Evolutionary conservation across 805 yeast genomes (phyloP).

Genomic region (Diddensiella transvaalensis): DNA sequence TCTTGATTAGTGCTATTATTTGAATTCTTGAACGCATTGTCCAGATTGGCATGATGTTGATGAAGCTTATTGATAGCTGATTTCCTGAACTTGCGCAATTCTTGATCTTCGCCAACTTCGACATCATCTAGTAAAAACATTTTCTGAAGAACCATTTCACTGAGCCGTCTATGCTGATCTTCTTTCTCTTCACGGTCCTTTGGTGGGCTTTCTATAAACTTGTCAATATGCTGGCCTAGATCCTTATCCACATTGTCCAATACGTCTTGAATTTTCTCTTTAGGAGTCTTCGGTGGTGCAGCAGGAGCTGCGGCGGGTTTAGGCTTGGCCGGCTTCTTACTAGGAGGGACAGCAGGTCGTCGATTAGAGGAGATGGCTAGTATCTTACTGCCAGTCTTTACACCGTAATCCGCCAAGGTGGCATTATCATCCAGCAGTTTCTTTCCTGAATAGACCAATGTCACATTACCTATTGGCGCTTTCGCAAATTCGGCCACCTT

Average conservation of each 20-base stretch:
- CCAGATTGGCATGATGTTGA: conserved; percentile 29
- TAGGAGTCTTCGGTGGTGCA: conserved; percentile 21
- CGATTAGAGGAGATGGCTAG: conserved; percentile 20
- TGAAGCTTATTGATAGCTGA: conserved; percentile 34
- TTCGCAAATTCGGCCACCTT: conserved; percentile 55
- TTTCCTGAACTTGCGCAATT: conserved; percentile 31
- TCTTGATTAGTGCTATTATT: background rate
- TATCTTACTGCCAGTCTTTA: conserved; percentile 51
- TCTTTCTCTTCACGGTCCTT: conserved; percentile 21
- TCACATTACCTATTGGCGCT: conserved; percentile 22
- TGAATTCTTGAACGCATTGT: conserved; percentile 15
- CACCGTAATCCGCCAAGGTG: conserved; percentile 48
- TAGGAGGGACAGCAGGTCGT: background rate
- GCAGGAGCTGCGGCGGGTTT: conserved; percentile 15
- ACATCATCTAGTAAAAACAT: conserved; percentile 34
- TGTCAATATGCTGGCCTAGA: conserved; percentile 25
- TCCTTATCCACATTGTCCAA: conserved; percentile 26
- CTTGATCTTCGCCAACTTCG: conserved; percentile 32
- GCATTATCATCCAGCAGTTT: conserved; percentile 40
- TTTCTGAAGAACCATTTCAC: conserved; percentile 34
- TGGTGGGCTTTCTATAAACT: conserved; percentile 21
- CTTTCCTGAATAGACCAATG: conserved; percentile 23
- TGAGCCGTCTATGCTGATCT: conserved; percentile 32
- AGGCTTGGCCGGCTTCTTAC: background rate
- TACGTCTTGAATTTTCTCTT: conserved; percentile 28